Evolutionary conservation across 352 stramenopile genomes (phyloP).

Genomic region (Phytopythium helicoides): DNA sequence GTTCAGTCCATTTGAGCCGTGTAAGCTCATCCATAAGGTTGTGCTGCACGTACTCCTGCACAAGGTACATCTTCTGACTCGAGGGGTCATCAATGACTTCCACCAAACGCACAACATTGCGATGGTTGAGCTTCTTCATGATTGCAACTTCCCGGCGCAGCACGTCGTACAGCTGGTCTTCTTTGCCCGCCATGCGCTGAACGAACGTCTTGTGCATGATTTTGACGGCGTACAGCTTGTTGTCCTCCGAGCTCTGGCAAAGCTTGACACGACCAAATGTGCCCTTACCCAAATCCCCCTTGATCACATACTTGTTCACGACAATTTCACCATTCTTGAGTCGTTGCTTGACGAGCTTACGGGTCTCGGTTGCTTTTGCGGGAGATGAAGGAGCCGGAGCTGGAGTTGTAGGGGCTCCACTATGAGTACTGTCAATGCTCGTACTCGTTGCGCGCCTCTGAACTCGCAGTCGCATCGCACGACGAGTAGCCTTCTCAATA

Average conservation of each 20-base stretch:
- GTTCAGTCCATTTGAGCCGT: slow-evolving; percentile 47
- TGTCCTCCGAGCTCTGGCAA: slow-evolving; percentile 76
- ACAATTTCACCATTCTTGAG: slow-evolving; percentile 85
- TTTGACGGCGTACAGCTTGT: slow-evolving; percentile 85
- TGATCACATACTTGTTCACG: slow-evolving; percentile 94
- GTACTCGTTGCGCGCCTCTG: slow-evolving; percentile 51
- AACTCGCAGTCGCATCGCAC: slow-evolving; percentile 74
- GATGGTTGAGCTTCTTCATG: slow-evolving; percentile 95
- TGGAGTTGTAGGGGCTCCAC: slow-evolving; percentile 13
- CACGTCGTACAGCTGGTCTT: slow-evolving; percentile 83
- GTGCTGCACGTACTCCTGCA: slow-evolving; percentile 93
- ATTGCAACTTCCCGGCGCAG: slow-evolving; percentile 92
- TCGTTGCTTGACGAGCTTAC: slow-evolving; percentile 78
- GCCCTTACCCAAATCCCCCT: slow-evolving; percentile 88
- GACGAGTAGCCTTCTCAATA: slow-evolving; percentile 80
- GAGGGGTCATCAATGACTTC: slow-evolving; percentile 94
- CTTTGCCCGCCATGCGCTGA: slow-evolving; percentile 84
- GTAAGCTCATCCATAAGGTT: slow-evolving; percentile 92
- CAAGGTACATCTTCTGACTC: slow-evolving; percentile 94
- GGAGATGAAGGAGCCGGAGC: slow-evolving; percentile 51
- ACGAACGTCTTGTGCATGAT: slow-evolving; percentile 91
- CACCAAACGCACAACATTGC: slow-evolving; percentile 92
- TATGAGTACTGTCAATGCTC: slow-evolving; percentile 6
- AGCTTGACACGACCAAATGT: slow-evolving; percentile 89
- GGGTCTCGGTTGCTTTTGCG: slow-evolving; percentile 68